Evolutionary conservation across 176 grass and related monocot genomes (phyloP).

Genomic region (Musa itinerans): DNA sequence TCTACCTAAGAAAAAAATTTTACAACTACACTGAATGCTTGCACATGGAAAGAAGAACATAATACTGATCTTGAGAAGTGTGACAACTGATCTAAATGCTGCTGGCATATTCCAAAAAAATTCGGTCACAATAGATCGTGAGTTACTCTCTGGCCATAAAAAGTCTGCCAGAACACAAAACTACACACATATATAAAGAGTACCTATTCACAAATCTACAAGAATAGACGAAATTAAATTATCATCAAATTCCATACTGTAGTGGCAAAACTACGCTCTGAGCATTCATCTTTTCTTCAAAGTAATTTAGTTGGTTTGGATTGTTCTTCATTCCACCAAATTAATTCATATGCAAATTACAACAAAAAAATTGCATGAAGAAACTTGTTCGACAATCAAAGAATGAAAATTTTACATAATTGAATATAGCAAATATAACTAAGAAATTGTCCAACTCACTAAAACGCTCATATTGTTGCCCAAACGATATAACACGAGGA

Average conservation of each 20-base stretch:
- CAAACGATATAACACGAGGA: constrained; percentile 91
- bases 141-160: no score
- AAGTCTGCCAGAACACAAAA: no score
- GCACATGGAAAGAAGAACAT: no score
- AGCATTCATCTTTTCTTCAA: neutral
- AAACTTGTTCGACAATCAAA: no score
- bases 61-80: no score
- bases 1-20: no score
- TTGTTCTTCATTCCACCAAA: neutral
- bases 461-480: constrained; percentile 94
- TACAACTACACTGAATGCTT: no score
- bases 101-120: no score
- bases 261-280: neutral
- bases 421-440: neutral
- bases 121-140: no score
- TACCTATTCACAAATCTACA: no score
- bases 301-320: neutral
- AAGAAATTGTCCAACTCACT: constrained; percentile 41
- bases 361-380: neutral
- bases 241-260: neutral
- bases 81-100: no score
- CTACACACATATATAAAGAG: no score
- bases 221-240: neutral
- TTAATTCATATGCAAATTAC: neutral
- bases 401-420: neutral